A percentile compares a stretch with the other conserved stretches of the same genome.
phyloP scores from a whole-genome alignment of 164 flowering plant species.

The Stephania japonica region DNA sequence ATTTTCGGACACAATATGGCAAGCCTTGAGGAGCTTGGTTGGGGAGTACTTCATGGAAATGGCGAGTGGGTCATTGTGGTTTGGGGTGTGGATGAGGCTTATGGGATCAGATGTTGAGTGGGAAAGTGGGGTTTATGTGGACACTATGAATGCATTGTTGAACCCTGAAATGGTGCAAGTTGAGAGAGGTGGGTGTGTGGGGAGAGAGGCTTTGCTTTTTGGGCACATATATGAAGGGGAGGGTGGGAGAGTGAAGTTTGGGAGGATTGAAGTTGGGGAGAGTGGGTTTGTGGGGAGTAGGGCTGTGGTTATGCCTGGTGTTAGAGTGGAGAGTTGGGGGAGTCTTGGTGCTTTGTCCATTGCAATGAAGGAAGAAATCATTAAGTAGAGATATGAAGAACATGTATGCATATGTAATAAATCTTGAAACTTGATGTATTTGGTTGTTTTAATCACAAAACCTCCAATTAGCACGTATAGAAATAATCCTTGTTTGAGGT shows the following conservation, averaged over 20 bases:
- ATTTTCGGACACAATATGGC: slow-evolving; percentile 71
- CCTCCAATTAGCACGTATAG: too few species aligned
- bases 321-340: slow-evolving; percentile 49
- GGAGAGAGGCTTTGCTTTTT: slow-evolving; percentile 59
- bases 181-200: slow-evolving; percentile 59
- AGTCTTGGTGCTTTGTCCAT: slow-evolving; percentile 44
- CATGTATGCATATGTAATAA: neutral
- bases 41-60: slow-evolving; percentile 78
- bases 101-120: slow-evolving; percentile 54
- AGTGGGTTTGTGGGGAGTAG: slow-evolving; percentile 73
- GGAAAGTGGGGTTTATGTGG: slow-evolving; percentile 49
- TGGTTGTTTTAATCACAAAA: neutral
- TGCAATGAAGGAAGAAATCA: slow-evolving; percentile 64
- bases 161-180: slow-evolving; percentile 85
- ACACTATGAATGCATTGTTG: slow-evolving; percentile 53
- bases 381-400: slow-evolving; percentile 31
- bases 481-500: too few species aligned
- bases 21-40: slow-evolving; percentile 52
- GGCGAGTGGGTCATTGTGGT: slow-evolving; percentile 48
- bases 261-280: slow-evolving; percentile 51
- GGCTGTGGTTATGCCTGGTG: slow-evolving; percentile 70
- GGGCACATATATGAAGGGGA: slow-evolving; percentile 84
- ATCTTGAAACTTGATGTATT: neutral
- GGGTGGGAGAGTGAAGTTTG: slow-evolving; percentile 62
- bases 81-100: slow-evolving; percentile 54